Evolutionary conservation across 176 grass and related monocot genomes (phyloP), one percentile per base, ranked within the genome.

Genomic region (Urochloa ruziziensis): DNA sequence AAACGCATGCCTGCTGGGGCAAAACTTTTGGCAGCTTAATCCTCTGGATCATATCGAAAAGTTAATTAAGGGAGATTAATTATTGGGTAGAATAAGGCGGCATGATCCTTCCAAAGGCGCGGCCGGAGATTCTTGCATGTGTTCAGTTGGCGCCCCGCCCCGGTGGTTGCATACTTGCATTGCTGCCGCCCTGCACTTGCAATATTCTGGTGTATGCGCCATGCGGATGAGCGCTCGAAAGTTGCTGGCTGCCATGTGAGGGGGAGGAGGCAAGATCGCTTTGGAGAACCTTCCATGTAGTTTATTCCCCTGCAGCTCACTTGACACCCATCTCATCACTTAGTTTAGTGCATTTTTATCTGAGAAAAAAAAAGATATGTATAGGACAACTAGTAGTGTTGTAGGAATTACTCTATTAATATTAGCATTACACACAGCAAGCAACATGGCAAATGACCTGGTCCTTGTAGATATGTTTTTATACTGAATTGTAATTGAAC

Each of bases 81-180:
- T 6, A 4, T 39, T 39, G 6, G 23, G 21, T 39, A 23, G 67
- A 88, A 77, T 27, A 49, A 58, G 28, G 27, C 56, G 19, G 6
- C 63, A 77, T 32, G 53, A 77, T 88, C 72, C 79, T 77, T 88
- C 86, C 30, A 82, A 82, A 82, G 79, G 29, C 65, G 62, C 32
- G n/a, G 40, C 56, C 17, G 62, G 62, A 77, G 86, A 88, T 88
- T 77, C 86, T 82, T 77, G 86, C 72, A 88, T 88, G 79, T 88
- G 86, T 82, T 88, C 86, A 70, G 86, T 82, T 82, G 81, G 78
- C 28, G 65, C 35, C 59, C 58, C 47, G 35, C 17, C 23, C n/a
- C 49, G 73, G 85, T 81, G 33, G 65, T 37, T 39, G 85, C 18
- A 8, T 1, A 9, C 39, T 39, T 7, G 37, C 37, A 7, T 7